Evolutionary conservation across 306 rosid species (phyloP), one percentile per base, ranked within the genome.

Genomic region (Casuarina equisetifolia): DNA sequence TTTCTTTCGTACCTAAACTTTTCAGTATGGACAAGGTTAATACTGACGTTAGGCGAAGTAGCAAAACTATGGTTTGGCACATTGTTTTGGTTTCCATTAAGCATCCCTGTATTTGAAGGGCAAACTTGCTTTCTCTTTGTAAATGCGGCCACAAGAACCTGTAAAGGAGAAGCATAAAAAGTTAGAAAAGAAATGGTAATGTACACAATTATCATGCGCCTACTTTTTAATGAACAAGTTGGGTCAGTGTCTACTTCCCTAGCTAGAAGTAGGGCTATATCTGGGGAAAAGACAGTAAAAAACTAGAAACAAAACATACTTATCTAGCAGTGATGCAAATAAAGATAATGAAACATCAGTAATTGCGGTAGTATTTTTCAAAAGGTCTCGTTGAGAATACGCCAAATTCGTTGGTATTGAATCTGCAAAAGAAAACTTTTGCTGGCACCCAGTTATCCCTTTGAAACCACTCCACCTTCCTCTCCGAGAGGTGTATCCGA

Each of bases 81-180:
- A 67, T 35, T 81, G 77, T 66, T 84, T 62, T 75, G 85, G 80
- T 57, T 83, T 79, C 87, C 87, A 82, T 84, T 77, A 52, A 83
- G 87, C 88, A 79, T 83, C 55, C 80, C 85, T 55, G 85, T 44
- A 54, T 70, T 85, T 25, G 91, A 83, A 58, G 88, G 88, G 75
- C 88, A 87, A 15, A 83, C 82, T 66, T 89, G 91, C 79, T 82
- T 89, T 75, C 91, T 87, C 82, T 87, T 89, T 8, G 82, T 63
- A 58, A 82, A 74, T 70, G 93, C 93, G 78, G 93, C 93, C 5
- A 85, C 91, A 50, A 89, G 84, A 42, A 89, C 93, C 93, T 89
- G 82, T 51, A 40, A 3, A 69, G 25, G 2, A 74, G 3, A 44
- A 35, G 69, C 15, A 7, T 11, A 39, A 55, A 19, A 11, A 49